Evolutionary conservation across 2,329 filamentous ascomycete genomes (phyloP).

Genomic region (Gliomastix tumulicola): DNA sequence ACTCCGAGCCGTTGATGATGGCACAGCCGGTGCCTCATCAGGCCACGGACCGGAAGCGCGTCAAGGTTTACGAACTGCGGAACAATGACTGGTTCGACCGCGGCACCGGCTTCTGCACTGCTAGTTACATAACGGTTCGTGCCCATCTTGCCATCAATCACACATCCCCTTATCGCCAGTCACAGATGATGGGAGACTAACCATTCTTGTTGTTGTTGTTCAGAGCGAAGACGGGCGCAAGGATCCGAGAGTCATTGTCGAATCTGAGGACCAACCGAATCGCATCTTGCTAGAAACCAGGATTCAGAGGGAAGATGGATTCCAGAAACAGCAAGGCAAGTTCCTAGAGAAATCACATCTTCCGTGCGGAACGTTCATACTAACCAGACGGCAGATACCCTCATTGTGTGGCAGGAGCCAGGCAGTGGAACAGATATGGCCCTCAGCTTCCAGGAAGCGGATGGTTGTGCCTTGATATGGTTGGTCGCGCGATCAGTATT

Average conservation of each 20-base stretch:
- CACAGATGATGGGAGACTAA: neutral
- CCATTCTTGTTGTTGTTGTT: conserved; percentile 11
- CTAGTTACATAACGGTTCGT: conserved; percentile 25
- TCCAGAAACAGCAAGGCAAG: conserved; percentile 94
- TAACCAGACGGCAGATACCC: too few relatives aligned
- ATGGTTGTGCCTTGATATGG: conserved; percentile 92
- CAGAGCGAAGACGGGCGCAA: conserved; percentile 58
- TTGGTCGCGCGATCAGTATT: conserved; percentile 38
- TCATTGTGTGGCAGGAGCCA: conserved; percentile 96
- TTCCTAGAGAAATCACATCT: too few relatives aligned
- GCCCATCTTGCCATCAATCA: conserved; percentile 6
- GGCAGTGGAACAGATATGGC: conserved; percentile 88
- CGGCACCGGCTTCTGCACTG: conserved; percentile 91
- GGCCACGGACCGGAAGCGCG: conserved; percentile 64
- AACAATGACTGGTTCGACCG: conserved; percentile 99
- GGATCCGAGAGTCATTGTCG: conserved; percentile 81
- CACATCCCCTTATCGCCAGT: neutral
- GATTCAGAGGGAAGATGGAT: conserved; percentile 89
- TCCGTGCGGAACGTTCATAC: conserved; percentile 1
- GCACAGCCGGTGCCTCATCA: conserved; percentile 65
- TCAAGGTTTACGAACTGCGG: conserved; percentile 98
- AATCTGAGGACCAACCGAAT: conserved; percentile 86
- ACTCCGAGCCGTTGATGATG: conserved; percentile 60
- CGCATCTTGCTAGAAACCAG: conserved; percentile 80
- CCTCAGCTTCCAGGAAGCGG: conserved; percentile 93